A percentile compares a stretch with the other conserved stretches of the same genome.
Evolutionary conservation across 2,329 filamentous ascomycete species (phyloP).

Genomic region (Eutypella sp.): DNA sequence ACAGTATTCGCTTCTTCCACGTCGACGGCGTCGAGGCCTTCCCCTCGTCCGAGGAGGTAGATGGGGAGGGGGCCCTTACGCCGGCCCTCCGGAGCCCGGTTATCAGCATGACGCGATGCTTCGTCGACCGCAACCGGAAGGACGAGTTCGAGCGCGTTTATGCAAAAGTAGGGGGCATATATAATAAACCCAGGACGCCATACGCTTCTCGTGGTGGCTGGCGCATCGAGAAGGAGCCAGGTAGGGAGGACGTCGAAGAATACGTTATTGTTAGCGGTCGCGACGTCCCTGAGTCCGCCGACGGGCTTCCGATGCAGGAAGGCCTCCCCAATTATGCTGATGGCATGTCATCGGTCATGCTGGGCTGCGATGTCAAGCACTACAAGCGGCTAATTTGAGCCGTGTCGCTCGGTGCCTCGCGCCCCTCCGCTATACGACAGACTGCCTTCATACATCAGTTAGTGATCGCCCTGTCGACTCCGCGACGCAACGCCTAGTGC

Average conservation of each 20-base stretch:
- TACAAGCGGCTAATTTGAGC: background rate
- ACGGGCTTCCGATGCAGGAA: background rate
- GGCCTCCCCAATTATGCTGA: background rate
- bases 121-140: background rate
- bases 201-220: constrained; percentile 1
- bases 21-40: constrained; percentile 27
- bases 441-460: too few species aligned
- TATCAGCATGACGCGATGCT: constrained; percentile 28
- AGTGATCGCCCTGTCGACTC: too few species aligned
- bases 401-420: background rate
- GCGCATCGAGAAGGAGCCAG: constrained; percentile 4
- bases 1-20: constrained; percentile 37
- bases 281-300: background rate
- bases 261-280: background rate
- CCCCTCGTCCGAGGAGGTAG: constrained; percentile 7
- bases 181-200: background rate
- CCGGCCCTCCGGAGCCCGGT: constrained; percentile 25
- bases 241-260: background rate
- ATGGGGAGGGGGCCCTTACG: constrained; percentile 5
- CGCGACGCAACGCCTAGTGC: too few species aligned
- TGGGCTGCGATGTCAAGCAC: background rate
- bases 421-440: too few species aligned
- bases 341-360: background rate
- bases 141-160: constrained; percentile 1
- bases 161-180: background rate